These are phyloP conservation scores for Akanthomyces lecanii DNA, from an alignment of 2,329 filamentous ascomycete species.

Conservation along the genomic window DNA sequence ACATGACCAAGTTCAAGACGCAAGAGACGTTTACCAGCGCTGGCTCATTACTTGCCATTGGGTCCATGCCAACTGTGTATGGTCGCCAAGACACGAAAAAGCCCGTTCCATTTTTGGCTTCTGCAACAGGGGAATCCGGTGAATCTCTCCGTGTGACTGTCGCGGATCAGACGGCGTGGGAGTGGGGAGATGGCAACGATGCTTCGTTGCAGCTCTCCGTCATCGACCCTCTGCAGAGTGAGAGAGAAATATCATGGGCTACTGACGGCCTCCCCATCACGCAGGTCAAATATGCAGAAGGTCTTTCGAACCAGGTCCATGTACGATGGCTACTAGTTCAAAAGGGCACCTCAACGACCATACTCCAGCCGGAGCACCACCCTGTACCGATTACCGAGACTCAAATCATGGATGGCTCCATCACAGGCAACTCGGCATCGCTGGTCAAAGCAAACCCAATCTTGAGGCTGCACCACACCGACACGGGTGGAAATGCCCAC, in stretches of 20 bases:
- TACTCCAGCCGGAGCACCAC: slow-evolving; percentile 49
- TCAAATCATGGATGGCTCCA: slow-evolving; percentile 7
- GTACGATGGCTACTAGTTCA: slow-evolving; percentile 53
- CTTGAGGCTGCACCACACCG: slow-evolving; percentile 44
- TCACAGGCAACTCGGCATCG: slow-evolving; percentile 35
- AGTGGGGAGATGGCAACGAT: slow-evolving; percentile 47
- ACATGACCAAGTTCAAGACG: slow-evolving; percentile 29
- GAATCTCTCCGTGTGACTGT: slow-evolving; percentile 54
- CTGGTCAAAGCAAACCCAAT: slow-evolving; percentile 54
- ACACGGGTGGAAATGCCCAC: slow-evolving; percentile 53
- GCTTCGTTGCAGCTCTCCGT: slow-evolving; percentile 45
- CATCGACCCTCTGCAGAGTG: slow-evolving; percentile 38
- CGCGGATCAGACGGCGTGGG: slow-evolving; percentile 47
- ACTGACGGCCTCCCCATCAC: slow-evolving; percentile 47
- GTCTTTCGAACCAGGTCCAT: slow-evolving; percentile 32
- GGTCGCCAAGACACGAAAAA: slow-evolving; percentile 22
- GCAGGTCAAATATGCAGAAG: slow-evolving; percentile 46
- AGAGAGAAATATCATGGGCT: slow-evolving; percentile 50
- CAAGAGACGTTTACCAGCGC: slow-evolving; percentile 24
- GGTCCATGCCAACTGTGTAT: slow-evolving; percentile 46
- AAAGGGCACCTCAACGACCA: slow-evolving; percentile 46
- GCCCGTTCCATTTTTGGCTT: slow-evolving; percentile 39
- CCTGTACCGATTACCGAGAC: slow-evolving; percentile 30
- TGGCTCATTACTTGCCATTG: slow-evolving; percentile 47
- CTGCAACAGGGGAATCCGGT: slow-evolving; percentile 52